Base-by-base conservation (phyloP, 2,329 filamentous ascomycete genomes). In the Arachnomyces sp. region DNA sequence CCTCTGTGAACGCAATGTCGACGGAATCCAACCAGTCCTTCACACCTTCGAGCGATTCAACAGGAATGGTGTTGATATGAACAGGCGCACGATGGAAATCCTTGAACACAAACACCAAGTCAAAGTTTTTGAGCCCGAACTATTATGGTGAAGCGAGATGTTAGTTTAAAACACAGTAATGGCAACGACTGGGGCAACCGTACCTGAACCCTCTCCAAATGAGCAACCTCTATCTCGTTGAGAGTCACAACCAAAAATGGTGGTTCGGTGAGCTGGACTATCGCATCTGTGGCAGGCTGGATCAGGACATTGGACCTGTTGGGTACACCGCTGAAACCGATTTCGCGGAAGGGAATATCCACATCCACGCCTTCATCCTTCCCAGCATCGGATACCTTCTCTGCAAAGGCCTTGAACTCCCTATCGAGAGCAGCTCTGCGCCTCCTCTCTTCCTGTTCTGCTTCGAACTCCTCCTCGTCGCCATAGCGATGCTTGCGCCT, bases 101-200 rank as follows among this genome's bases (percentile, higher is more conserved):
- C 58, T 96, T 96, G 73, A 94, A 96, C 29, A 98, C 85, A 57
- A 96, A 89, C 14, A 98, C 92, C 63, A 98, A 80, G 65, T 98
- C 92, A 62, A 98, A 98, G 65, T 98, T 98, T 73, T 96, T 95
- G 46, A 98, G 74, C 28, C 92, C 93, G 56, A 98, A 98, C 66
- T 90, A 74, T 17, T 38, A 16, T 36, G 31, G 29, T n/a, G 33
- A n/a, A 43, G 28, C 40, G 31, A 38, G 15, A 14, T 15, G 36
- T 64, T 52, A 65, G 53, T 34, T 34, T 37, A 40, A 34, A 43
- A 30, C 11, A 38, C 28, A 20, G 9, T 29, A 31, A 29, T n/a
- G 5, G 8, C 11, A 9, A 25, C 34, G 17, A 40, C 34, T 11
- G 36, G 14, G 36, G 36, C 5, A 28, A 31, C 48, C 47, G 43